Percentiles rank a stretch among this genome's conserved stretches.
These are phyloP conservation scores for Coelastrella sp. DNA, from an alignment of 139 green algal genomes.

Conservation along the genomic window DNA sequence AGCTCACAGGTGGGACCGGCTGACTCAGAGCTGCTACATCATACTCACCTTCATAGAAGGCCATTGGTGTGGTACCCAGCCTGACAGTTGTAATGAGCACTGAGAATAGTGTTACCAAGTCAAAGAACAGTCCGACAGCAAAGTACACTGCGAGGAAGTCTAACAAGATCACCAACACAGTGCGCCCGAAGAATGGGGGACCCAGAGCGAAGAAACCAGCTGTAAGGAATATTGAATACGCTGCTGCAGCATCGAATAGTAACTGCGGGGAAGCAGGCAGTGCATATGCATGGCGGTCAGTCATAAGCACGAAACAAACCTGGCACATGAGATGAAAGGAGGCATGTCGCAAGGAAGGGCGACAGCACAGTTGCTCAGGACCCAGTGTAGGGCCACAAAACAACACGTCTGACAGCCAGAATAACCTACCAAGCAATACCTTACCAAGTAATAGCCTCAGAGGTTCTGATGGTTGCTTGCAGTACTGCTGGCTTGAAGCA, in stretches of 20 bases:
- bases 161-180: background rate
- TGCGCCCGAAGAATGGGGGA: conserved; percentile 13
- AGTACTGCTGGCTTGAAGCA: no score
- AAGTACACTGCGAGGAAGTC: conserved; percentile 46
- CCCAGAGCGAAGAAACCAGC: conserved; percentile 34
- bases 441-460: no score
- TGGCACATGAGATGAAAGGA: no score
- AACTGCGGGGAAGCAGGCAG: background rate
- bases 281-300: no score
- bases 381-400: no score
- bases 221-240: conserved; percentile 42
- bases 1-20: no score
- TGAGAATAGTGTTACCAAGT: conserved; percentile 19
- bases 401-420: no score
- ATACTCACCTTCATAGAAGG: conserved; percentile 23
- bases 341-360: no score
- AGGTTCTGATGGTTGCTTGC: no score
- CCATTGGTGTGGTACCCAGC: conserved; percentile 24
- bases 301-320: no score
- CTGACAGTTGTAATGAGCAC: conserved; percentile 33
- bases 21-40: background rate
- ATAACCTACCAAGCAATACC: no score
- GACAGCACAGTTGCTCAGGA: no score
- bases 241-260: conserved; percentile 40
- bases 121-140: conserved; percentile 34